Conservation (phyloP, 2,329 filamentous ascomycete genomes). For the Drechslerella coelobrocha region DNA sequence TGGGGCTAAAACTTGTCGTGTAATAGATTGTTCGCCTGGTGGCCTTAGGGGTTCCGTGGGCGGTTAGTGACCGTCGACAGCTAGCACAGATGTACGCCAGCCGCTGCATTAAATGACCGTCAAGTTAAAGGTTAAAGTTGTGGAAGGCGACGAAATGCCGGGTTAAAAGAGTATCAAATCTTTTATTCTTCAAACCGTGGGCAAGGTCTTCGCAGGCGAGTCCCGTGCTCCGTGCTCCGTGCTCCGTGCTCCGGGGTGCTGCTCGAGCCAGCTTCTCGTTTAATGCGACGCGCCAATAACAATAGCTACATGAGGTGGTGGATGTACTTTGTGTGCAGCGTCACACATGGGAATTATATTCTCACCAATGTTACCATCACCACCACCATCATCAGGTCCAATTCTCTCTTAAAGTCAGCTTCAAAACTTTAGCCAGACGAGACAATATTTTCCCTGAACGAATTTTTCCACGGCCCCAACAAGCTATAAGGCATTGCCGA, state of each 20-base stretch:
- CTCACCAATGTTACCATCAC: too few species aligned
- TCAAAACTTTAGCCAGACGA: too few species aligned
- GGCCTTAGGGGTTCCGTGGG: conserved; percentile 1
- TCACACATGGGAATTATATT: too few species aligned
- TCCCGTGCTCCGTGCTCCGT: neutral
- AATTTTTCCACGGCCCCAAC: too few species aligned
- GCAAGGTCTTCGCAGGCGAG: neutral
- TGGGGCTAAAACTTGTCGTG: neutral
- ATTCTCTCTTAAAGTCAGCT: too few species aligned
- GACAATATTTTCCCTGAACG: too few species aligned
- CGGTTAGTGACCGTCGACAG: conserved; percentile 37
- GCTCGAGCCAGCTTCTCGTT: neutral
- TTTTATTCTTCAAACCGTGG: neutral
- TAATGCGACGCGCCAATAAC: too few species aligned
- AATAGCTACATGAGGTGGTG: neutral
- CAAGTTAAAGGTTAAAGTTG: neutral
- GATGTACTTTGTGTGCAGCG: neutral
- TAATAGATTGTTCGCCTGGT: neutral
- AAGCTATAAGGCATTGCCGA: too few species aligned
- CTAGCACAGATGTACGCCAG: conserved; percentile 29
- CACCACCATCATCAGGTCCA: too few species aligned
- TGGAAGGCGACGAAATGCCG: neutral
- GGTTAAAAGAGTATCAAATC: conserved; percentile 1
- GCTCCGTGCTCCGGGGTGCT: neutral
- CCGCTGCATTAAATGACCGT: conserved; percentile 38